These are phyloP conservation scores for Dentipellis fragilis DNA, from an alignment of 768 basidiomycete genomes.

Conservation along the genomic window DNA sequence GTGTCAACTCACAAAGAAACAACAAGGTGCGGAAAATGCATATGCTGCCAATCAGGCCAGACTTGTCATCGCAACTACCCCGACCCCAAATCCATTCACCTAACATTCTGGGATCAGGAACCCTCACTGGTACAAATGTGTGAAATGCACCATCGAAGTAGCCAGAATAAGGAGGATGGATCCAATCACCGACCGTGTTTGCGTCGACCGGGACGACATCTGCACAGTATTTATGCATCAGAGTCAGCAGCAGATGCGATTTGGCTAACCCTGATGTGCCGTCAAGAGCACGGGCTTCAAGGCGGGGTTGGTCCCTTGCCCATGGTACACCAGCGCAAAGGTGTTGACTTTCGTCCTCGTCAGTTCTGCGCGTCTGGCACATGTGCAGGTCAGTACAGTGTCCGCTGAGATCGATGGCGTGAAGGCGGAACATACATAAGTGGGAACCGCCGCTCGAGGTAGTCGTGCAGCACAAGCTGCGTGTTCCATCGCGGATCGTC, in stretches of 20 bases:
- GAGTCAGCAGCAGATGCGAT: background rate
- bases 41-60: slow-evolving; percentile 24
- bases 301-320: slow-evolving; percentile 50
- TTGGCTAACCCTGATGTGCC: slow-evolving; percentile 50
- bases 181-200: slow-evolving; percentile 35
- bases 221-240: background rate
- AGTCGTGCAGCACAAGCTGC: too few species aligned
- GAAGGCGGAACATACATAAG: too few species aligned
- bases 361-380: too few species aligned
- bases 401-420: too few species aligned
- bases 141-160: slow-evolving; percentile 24
- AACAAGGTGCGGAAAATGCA: slow-evolving; percentile 10
- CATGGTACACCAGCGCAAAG: slow-evolving; percentile 65
- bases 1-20: background rate
- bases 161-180: slow-evolving; percentile 40
- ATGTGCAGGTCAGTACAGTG: too few species aligned
- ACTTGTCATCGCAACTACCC: slow-evolving; percentile 37
- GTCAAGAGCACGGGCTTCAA: slow-evolving; percentile 64
- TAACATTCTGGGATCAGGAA: background rate
- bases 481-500: too few species aligned
- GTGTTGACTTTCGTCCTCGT: slow-evolving; percentile 41
- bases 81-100: slow-evolving; percentile 38
- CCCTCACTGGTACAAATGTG: too few species aligned
- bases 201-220: slow-evolving; percentile 45
- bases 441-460: too few species aligned